A percentile compares a stretch with the other conserved stretches of the same genome.
Conservation (phyloP, 441 rosid species). For the Adansonia gregorii region DNA sequence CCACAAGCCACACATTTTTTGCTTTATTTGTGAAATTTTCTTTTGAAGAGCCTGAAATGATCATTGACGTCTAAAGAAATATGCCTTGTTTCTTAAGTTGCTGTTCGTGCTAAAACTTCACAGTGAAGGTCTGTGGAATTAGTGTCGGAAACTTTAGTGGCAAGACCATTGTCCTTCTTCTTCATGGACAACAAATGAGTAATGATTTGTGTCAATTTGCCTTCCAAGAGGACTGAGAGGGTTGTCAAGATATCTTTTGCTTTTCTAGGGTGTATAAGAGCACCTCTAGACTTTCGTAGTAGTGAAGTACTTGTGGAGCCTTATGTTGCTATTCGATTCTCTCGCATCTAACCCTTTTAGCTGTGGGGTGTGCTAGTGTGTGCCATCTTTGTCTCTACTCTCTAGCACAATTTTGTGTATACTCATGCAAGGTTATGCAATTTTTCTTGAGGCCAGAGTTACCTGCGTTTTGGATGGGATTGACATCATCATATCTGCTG, state of each 20-base stretch:
- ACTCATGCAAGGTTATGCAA: not conserved
- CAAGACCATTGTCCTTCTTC: slow-evolving; percentile 23
- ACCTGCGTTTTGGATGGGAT: slow-evolving; percentile 28
- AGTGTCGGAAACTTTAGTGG: slow-evolving; percentile 24
- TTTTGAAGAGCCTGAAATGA: slow-evolving; percentile 30
- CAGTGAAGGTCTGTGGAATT: slow-evolving; percentile 16
- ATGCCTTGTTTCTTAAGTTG: slow-evolving; percentile 28
- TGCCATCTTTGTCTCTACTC: slow-evolving; percentile 16
- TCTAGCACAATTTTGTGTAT: slow-evolving; percentile 12
- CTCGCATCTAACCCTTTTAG: slow-evolving; percentile 25
- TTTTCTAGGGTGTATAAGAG: slow-evolving; percentile 19
- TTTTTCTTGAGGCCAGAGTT: slow-evolving; percentile 21
- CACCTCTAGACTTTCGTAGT: slow-evolving; percentile 21
- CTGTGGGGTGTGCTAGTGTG: slow-evolving; percentile 4
- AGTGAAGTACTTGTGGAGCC: slow-evolving; percentile 25
- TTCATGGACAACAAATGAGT: slow-evolving; percentile 26
- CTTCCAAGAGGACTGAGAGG: slow-evolving; percentile 20
- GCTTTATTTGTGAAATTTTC: slow-evolving; percentile 26
- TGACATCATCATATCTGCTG: slow-evolving; percentile 13
- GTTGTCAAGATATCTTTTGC: slow-evolving; percentile 24
- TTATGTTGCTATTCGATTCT: slow-evolving; percentile 24
- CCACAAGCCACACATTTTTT: slow-evolving; percentile 9
- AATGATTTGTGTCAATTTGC: slow-evolving; percentile 12
- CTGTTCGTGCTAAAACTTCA: slow-evolving; percentile 24
- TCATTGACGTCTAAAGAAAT: slow-evolving; percentile 16